Evolutionary conservation across 2,329 filamentous ascomycete genomes (phyloP).

Genomic region (Saccharata proteae): DNA sequence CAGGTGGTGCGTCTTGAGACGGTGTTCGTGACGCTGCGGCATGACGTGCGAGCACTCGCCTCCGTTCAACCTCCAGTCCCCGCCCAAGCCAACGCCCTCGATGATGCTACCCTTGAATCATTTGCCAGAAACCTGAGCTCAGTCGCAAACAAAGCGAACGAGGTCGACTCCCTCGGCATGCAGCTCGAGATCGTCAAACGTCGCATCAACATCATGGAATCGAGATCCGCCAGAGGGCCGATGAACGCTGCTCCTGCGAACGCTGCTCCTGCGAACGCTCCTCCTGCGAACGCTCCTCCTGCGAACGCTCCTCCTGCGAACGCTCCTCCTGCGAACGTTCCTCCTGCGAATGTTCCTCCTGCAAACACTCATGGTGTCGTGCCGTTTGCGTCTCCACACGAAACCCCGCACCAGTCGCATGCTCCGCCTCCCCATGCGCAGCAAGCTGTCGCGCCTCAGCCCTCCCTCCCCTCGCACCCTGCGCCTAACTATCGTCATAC

Average conservation of each 20-base stretch:
- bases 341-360: not conserved
- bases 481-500: not conserved
- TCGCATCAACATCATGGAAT: slow-evolving; percentile 28
- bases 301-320: not conserved
- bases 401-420: not conserved
- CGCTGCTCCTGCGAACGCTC: not conserved
- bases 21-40: slow-evolving; percentile 23
- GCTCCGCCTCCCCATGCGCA: slow-evolving; percentile 3
- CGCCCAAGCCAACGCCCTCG: slow-evolving; percentile 9
- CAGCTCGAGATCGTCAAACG: slow-evolving; percentile 37
- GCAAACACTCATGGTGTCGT: not conserved
- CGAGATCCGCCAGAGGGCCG: too few species aligned
- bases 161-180: slow-evolving; percentile 35
- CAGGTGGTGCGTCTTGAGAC: slow-evolving; percentile 28
- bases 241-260: slow-evolving; percentile 10
- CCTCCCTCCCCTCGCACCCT: slow-evolving; percentile 2
- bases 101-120: slow-evolving; percentile 31
- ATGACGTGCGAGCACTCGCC: slow-evolving; percentile 22
- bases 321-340: not conserved
- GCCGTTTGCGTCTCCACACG: slow-evolving; percentile 2
- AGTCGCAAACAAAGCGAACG: slow-evolving; percentile 31
- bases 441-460: slow-evolving; percentile 2
- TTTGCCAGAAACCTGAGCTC: slow-evolving; percentile 29
- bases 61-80: slow-evolving; percentile 9
- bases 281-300: not conserved